These are phyloP conservation scores for Omphalotus olearius DNA, from an alignment of 1,284 basidiomycete species.

Conservation along the genomic window DNA sequence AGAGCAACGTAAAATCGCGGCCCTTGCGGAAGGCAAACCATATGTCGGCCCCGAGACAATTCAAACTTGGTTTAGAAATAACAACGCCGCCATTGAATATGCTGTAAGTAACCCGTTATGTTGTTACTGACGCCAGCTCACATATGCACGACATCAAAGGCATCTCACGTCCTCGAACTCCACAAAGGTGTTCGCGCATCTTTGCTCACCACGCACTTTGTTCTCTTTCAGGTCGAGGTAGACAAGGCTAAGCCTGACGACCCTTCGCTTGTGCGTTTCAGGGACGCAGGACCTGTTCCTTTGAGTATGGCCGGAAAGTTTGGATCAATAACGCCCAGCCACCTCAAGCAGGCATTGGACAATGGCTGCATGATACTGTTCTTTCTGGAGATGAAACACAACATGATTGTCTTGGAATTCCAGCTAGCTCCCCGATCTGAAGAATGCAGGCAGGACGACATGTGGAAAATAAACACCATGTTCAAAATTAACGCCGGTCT, in stretches of 20 bases:
- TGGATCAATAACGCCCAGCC: background rate
- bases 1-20: conserved; percentile 7
- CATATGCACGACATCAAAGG: background rate
- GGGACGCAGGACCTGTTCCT: conserved; percentile 4
- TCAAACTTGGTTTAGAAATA: conserved; percentile 12
- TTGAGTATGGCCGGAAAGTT: background rate
- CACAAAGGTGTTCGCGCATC: conserved; percentile 10
- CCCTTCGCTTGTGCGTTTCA: conserved; percentile 7
- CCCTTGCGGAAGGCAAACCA: conserved; percentile 6
- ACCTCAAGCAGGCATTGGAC: background rate
- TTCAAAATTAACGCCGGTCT: conserved; percentile 11
- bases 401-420: conserved; percentile 10
- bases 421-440: conserved; percentile 8
- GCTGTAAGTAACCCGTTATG: conserved; percentile 6
- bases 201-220: conserved; percentile 10
- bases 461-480: conserved; percentile 11
- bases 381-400: conserved; percentile 12
- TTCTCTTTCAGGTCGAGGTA: conserved; percentile 5
- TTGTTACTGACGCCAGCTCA: background rate
- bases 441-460: conserved; percentile 9
- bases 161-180: conserved; percentile 10
- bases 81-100: conserved; percentile 10
- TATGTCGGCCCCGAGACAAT: conserved; percentile 5
- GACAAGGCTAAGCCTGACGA: conserved; percentile 10
- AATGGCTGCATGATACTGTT: conserved; percentile 10